Evolutionary conservation across 1,284 basidiomycete genomes (phyloP).

Genomic region (Pseudozyma thailandica): DNA sequence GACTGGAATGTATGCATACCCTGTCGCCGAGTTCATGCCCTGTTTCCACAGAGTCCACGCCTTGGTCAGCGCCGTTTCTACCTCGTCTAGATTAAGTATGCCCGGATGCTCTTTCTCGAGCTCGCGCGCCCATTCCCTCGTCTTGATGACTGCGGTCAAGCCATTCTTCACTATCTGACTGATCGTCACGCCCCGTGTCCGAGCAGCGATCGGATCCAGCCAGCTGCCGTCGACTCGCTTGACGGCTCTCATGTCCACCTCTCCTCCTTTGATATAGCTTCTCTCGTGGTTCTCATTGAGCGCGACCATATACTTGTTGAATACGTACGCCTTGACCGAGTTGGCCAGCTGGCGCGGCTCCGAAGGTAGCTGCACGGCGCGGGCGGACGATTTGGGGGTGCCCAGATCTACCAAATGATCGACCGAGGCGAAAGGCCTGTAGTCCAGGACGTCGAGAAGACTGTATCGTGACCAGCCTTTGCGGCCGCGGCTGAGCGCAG

Average conservation of each 20-base stretch:
- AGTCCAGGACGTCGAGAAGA: conserved; percentile 3
- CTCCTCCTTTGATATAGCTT: neutral
- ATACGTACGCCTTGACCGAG: neutral
- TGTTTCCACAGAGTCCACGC: neutral
- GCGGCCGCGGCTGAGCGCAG: neutral
- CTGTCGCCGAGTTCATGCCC: too few relatives aligned
- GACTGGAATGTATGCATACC: neutral
- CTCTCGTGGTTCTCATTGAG: neutral
- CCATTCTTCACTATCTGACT: neutral
- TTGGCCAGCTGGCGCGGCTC: neutral
- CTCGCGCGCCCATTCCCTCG: neutral
- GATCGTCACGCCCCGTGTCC: neutral
- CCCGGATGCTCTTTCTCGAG: neutral
- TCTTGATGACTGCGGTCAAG: neutral
- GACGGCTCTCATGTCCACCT: neutral
- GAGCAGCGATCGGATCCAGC: neutral
- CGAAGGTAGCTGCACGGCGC: neutral
- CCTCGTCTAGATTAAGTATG: neutral
- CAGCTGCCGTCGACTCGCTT: neutral
- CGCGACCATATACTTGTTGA: neutral
- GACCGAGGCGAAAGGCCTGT: neutral
- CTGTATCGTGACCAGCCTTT: neutral
- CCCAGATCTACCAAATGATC: conserved; percentile 2
- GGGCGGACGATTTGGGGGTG: neutral
- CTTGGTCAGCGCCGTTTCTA: neutral